Conservation (phyloP, 2,329 filamentous ascomycete species). For the Penicillium sp. region DNA sequence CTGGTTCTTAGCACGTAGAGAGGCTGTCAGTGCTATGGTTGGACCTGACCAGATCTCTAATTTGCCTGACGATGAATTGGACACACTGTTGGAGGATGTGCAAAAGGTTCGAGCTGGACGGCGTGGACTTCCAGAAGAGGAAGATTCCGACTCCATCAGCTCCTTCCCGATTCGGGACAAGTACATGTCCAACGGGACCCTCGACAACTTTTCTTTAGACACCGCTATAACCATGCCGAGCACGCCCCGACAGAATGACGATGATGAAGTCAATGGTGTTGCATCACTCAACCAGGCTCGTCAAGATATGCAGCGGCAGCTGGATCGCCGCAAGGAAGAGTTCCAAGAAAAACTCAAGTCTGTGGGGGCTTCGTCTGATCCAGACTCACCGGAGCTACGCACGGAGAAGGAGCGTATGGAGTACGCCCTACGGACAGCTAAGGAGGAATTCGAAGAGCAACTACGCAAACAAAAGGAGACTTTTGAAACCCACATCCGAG, state of each 20-base stretch:
- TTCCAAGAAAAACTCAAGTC: slow-evolving; percentile 74
- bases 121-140: slow-evolving; percentile 66
- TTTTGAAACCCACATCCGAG: slow-evolving; percentile 80
- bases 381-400: slow-evolving; percentile 76
- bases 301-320: slow-evolving; percentile 78
- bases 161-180: slow-evolving; percentile 91
- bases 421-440: slow-evolving; percentile 71
- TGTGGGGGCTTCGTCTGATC: slow-evolving; percentile 69
- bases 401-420: slow-evolving; percentile 85
- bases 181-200: slow-evolving; percentile 88
- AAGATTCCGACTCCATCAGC: slow-evolving; percentile 84
- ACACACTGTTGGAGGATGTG: slow-evolving; percentile 89
- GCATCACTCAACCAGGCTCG: slow-evolving; percentile 71
- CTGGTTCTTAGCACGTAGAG: slow-evolving; percentile 89
- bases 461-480: slow-evolving; percentile 78
- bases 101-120: slow-evolving; percentile 83
- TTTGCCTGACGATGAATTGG: slow-evolving; percentile 89
- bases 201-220: slow-evolving; percentile 95
- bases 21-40: slow-evolving; percentile 87
- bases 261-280: slow-evolving; percentile 55
- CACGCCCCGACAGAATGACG: slow-evolving; percentile 72
- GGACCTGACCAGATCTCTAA: slow-evolving; percentile 87
- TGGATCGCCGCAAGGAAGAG: slow-evolving; percentile 82
- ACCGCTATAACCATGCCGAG: slow-evolving; percentile 92
- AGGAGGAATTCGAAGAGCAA: slow-evolving; percentile 85